Evolutionary conservation across 768 basidiomycete genomes (phyloP), one percentile per base, ranked within the genome.

Genomic region (Termitomyces sp.): DNA sequence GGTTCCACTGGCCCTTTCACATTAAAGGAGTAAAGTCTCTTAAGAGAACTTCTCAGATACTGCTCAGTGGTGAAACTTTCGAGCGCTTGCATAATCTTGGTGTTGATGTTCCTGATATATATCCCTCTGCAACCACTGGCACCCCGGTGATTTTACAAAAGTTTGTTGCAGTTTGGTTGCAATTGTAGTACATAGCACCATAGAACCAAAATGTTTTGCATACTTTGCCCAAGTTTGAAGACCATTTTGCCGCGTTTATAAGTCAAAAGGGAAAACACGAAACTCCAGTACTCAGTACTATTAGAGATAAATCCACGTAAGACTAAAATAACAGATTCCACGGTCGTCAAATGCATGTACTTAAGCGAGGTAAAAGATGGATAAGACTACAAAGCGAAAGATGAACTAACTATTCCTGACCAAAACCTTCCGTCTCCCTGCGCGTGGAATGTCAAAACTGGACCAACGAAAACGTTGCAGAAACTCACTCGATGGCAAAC

Each of bases 351-450:
- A 56, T 51, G 40, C 40, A 42, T 42, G 40, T 42, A 25, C 25
- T 25, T 38, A 60, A 47, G 49, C 46, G 20, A 40, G 25, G 57
- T 42, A 59, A 20, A 59, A 32, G 20, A 48, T 2, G 46, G 12
- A 4, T n/a, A 57, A 56, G 17, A 56, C 12, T 25, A 15, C 32
- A 50, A 56, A 59, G n/a, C 55, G 9, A 34, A 56, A 53, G 60
- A 42, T 46, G 37, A 60, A 64, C 77, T 71, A 87, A 64, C 77
- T 71, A 87, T 68, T 87, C 86, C 62, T 84, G 83, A 52, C 85
- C 86, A 61, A 90, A 90, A 17, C 88, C 89, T 79, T 90, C 88
- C 49, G 88, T 89, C 75, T 90, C 89, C 73, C 88, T 90, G 69
- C 31, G n/a, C 37, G n/a, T 20, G 17, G 40, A 2, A 38, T 43